Evolutionary conservation across 352 stramenopile genomes (phyloP), one percentile per base, ranked within the genome.

Genomic region (Pilasporangium apinafurcum): DNA sequence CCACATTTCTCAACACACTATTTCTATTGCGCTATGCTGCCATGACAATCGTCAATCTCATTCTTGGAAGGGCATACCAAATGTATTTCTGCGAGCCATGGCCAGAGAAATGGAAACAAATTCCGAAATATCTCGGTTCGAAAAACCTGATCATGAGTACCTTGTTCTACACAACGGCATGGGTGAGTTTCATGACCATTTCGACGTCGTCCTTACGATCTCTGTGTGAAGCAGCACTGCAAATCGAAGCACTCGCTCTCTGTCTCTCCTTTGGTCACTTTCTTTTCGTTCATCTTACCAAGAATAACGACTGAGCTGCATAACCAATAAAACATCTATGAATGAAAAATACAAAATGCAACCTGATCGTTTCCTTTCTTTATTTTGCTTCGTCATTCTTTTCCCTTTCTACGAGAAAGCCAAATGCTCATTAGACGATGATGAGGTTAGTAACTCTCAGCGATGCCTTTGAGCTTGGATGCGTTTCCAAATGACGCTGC

Each of bases 91-190:
- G 62, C 37, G 64, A 58, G 1, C 54, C 59, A 10, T 79, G 54
- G 59, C 69, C 74, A 0, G 37, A 44, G 20, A 53, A 53, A 21
- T 85, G 75, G 75, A 65, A 60, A 3, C 62, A 62, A 3, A 34
- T 87, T 14, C 75, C 75, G 16, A 48, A 38, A 18, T 87, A 81
- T 29, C 30, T 87, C 14, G 72, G 75, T 30, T 85, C 71, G 32
- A 83, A 83, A 51, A 56, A 81, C 28, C 66, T 85, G 32, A 57
- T 77, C 17, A 31, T 85, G 35, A 56, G 48, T 31, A 87, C 75
- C 7, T 48, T 87, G 4, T 87, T 82, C 59, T 76, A 62, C 26
- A 38, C 59, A 10, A 33, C 55, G 8, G 51, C 66, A 8, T 37
- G 28, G 12, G 66, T 83, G 22, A 64, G 60, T 5, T 38, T 56